Conservation (phyloP, 495 filamentous ascomycete genomes). For the Aspergillus egyptiacus region DNA sequence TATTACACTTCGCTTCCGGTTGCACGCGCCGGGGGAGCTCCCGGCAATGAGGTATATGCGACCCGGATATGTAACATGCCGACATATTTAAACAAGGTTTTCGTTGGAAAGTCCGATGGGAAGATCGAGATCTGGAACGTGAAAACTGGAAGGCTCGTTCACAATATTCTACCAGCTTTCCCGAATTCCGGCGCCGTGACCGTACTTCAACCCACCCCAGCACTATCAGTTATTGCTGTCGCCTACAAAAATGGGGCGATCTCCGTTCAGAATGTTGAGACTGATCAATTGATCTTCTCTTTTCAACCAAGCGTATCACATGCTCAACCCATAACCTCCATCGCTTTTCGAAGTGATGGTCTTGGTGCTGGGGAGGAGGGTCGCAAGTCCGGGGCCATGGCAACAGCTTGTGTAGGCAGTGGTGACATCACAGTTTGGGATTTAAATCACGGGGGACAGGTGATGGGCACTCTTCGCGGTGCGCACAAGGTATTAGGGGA, state of each 20-base stretch:
- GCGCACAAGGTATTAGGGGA: slow-evolving; percentile 67
- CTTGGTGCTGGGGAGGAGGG: slow-evolving; percentile 85
- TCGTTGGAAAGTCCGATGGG: slow-evolving; percentile 81
- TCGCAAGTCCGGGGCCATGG: slow-evolving; percentile 75
- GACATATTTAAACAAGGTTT: slow-evolving; percentile 92
- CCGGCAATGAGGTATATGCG: slow-evolving; percentile 54
- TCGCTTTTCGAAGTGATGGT: slow-evolving; percentile 90
- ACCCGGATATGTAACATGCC: slow-evolving; percentile 76
- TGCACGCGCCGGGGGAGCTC: slow-evolving; percentile 32
- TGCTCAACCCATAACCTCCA: slow-evolving; percentile 60
- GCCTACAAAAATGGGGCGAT: slow-evolving; percentile 74
- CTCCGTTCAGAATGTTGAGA: slow-evolving; percentile 71
- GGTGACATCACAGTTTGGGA: slow-evolving; percentile 97
- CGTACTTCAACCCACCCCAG: slow-evolving; percentile 74
- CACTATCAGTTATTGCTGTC: slow-evolving; percentile 78
- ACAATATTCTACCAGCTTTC: slow-evolving; percentile 69
- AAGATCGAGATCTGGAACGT: slow-evolving; percentile 96
- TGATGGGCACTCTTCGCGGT: slow-evolving; percentile 73
- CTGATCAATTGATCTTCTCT: slow-evolving; percentile 61
- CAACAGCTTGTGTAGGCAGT: slow-evolving; percentile 60
- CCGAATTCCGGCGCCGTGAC: slow-evolving; percentile 67
- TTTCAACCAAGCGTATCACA: slow-evolving; percentile 53
- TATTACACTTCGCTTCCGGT: slow-evolving; percentile 78
- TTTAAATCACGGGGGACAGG: slow-evolving; percentile 75
- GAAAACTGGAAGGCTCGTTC: slow-evolving; percentile 79